These are phyloP conservation scores for Penicillium cataractarum DNA, from an alignment of 495 filamentous ascomycete species.

Conservation along the genomic window DNA sequence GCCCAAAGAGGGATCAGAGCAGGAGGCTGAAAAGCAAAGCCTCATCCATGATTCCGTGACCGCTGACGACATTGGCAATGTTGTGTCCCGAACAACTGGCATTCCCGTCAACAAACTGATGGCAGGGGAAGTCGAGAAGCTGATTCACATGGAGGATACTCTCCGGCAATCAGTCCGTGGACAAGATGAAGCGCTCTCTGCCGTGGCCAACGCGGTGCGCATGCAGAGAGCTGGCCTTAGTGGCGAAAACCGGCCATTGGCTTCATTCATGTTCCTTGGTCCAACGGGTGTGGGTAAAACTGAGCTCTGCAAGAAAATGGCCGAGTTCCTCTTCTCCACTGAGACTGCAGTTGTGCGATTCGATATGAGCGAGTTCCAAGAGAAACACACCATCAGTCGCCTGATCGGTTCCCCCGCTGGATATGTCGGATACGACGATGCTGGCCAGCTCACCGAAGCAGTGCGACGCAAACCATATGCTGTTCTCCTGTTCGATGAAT, in stretches of 20 bases:
- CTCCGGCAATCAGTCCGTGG: constrained; percentile 84
- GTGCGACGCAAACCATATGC: constrained; percentile 95
- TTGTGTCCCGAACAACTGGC: constrained; percentile 88
- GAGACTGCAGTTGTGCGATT: constrained; percentile 89
- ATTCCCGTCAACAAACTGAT: constrained; percentile 92
- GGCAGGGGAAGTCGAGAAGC: constrained; percentile 86
- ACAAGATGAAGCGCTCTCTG: constrained; percentile 89
- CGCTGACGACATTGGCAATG: constrained; percentile 88
- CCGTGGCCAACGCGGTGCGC: constrained; percentile 89
- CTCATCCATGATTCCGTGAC: constrained; percentile 92
- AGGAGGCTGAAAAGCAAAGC: constrained; percentile 50
- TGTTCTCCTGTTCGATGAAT: constrained; percentile 93
- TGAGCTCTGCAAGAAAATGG: constrained; percentile 95
- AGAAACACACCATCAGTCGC: constrained; percentile 93
- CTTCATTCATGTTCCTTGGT: constrained; percentile 96
- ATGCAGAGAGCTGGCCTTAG: constrained; percentile 92
- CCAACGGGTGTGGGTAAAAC: constrained; percentile 98
- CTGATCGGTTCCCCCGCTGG: constrained; percentile 92
- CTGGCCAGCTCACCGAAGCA: constrained; percentile 94
- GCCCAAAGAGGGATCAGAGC: constrained; percentile 68
- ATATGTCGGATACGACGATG: constrained; percentile 96
- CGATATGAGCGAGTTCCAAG: constrained; percentile 98
- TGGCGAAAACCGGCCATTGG: constrained; percentile 87
- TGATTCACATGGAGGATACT: constrained; percentile 93
- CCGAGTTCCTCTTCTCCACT: constrained; percentile 88